phyloP scores from a whole-genome alignment of 2,329 filamentous ascomycete genomes.

The Myriangium duriaei region DNA sequence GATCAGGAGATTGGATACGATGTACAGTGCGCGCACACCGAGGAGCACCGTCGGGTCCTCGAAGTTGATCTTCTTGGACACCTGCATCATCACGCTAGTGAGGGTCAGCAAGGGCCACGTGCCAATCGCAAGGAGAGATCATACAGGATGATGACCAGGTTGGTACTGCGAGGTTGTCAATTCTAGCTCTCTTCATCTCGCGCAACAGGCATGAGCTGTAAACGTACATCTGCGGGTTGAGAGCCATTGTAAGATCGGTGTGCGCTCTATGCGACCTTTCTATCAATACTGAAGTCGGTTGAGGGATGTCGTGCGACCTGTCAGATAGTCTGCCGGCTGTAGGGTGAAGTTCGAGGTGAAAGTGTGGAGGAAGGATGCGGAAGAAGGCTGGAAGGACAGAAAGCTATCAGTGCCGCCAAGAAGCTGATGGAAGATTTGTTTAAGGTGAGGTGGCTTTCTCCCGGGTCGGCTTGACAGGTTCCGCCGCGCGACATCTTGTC shows the following conservation, averaged over 20 bases:
- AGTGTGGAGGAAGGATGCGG: not conserved
- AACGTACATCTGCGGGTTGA: slow-evolving; percentile 17
- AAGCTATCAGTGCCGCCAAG: not conserved
- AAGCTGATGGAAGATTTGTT: not conserved
- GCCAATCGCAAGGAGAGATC: slow-evolving; percentile 3
- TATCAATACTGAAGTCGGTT: not conserved
- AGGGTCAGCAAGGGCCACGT: not conserved
- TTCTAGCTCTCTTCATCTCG: not conserved
- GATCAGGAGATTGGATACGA: slow-evolving; percentile 72
- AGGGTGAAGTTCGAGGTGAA: not conserved
- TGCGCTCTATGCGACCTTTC: not conserved
- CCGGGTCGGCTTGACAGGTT: no score
- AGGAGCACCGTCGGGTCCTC: slow-evolving; percentile 67
- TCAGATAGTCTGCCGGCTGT: no score
- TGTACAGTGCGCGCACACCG: slow-evolving; percentile 50
- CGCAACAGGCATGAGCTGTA: not conserved
- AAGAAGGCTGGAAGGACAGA: not conserved
- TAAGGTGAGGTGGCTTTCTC: not conserved
- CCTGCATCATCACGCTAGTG: slow-evolving; percentile 76
- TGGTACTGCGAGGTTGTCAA: slow-evolving; percentile 49
- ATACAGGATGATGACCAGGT: slow-evolving; percentile 77
- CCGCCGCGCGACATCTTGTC: no score
- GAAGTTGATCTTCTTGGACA: slow-evolving; percentile 89
- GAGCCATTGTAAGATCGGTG: slow-evolving; percentile 7
- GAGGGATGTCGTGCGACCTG: slow-evolving; percentile 3